These are phyloP conservation scores for Chlorencoelia australis DNA, from an alignment of 2,329 filamentous ascomycete species.

Conservation along the genomic window DNA sequence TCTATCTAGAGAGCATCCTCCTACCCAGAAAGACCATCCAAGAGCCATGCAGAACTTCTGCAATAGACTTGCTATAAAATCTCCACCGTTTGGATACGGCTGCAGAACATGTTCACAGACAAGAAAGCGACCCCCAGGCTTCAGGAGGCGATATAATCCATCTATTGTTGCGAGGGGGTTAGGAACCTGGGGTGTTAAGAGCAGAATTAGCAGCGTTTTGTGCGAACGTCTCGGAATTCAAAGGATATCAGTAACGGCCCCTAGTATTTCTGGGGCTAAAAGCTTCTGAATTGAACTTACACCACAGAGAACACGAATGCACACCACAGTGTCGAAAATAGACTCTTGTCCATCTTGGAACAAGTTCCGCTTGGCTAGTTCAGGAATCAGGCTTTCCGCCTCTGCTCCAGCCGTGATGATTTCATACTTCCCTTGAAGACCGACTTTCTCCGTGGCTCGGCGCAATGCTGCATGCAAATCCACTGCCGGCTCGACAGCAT, in stretches of 20 bases:
- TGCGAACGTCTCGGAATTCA: too few relatives aligned
- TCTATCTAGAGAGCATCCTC: not conserved
- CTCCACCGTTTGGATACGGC: not conserved
- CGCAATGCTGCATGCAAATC: not conserved
- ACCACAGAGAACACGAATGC: not conserved
- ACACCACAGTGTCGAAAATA: not conserved
- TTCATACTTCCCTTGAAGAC: not conserved
- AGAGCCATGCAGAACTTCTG: too few relatives aligned
- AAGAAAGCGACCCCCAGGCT: not conserved
- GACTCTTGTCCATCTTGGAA: not conserved
- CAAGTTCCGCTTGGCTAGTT: not conserved
- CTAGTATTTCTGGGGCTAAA: too few relatives aligned
- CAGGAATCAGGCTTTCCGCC: not conserved
- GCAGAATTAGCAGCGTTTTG: too few relatives aligned
- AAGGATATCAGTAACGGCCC: too few relatives aligned
- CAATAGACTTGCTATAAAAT: not conserved
- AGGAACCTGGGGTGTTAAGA: too few relatives aligned
- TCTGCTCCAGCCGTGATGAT: not conserved
- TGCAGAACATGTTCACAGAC: not conserved
- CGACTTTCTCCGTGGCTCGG: too few relatives aligned
- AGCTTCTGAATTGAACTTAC: too few relatives aligned
- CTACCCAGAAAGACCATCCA: slow-evolving; percentile 1
- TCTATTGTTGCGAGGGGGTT: not conserved
- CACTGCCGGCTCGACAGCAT: not conserved
- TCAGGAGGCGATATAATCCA: not conserved